Base-by-base conservation (phyloP, 2,329 filamentous ascomycete species). In the Monosporascus sp. region DNA sequence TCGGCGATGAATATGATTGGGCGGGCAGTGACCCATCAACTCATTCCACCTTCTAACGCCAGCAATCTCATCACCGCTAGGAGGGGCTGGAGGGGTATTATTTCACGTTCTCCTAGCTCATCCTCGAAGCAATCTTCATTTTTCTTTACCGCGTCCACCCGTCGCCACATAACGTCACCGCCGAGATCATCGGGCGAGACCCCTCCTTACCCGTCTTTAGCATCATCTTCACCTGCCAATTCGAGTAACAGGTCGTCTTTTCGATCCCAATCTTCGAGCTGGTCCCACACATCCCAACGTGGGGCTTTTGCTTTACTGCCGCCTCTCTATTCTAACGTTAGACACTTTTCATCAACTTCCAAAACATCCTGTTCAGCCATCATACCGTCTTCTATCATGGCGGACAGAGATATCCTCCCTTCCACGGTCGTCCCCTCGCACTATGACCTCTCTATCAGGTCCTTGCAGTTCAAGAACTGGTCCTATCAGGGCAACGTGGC, bases 401-500 rank as follows among this genome's bases (percentile, higher is more conserved):
- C 75, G 49, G 82, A 85, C 69, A 77, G 83, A 67, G 82, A 87
- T 55, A 76, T 83, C 59, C 79, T 87, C 56, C 82, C 83, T 47
- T 75, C 77, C 63, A 72, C 71, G 60, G 84, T 93, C 68, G 93
- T 90, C 75, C 91, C 94, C 2, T 76, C 79, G 57, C 90, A 97
- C 75, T 99, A 99, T 74, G 78, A 83, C 65, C 78, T 99, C 60
- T 90, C 87, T 52, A 81, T 99, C 62, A 84, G 79, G 66, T 87
- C 94, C 63, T 76, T 99, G 58, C 86, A 96, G 55, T 96, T 93
- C 61, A 73, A 74, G 55, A 71, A 73, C 51, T 85, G 83, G 85
- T 84, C 81, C 55, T 99, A 93, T 76, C 84, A 93, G 74, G 94
- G 94, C 60, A 84, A 80, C 20, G 89, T 97, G 56, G 72, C 70